Conservation (phyloP, 768 basidiomycete species). For the Amanita phalloides region DNA sequence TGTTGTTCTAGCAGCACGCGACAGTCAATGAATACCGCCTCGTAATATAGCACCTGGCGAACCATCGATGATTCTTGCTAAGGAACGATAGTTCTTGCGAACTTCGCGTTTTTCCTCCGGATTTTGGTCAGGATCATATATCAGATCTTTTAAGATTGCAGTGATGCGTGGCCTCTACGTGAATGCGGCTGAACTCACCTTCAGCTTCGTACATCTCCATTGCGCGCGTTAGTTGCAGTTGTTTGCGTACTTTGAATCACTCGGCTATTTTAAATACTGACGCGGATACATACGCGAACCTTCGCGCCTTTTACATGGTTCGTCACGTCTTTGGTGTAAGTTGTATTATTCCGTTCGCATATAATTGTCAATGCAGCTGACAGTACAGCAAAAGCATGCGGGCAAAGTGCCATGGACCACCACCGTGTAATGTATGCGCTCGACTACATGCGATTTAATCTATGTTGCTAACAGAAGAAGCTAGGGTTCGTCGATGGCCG, state of each 20-base stretch:
- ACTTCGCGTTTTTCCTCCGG: conserved; percentile 68
- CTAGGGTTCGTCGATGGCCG: conserved; percentile 37
- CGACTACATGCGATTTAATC: background rate
- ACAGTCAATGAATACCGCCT: background rate
- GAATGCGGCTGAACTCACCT: background rate
- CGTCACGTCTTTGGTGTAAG: conserved; percentile 6
- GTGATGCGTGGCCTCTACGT: background rate
- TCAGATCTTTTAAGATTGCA: conserved; percentile 18
- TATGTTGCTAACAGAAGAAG: background rate
- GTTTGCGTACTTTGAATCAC: background rate
- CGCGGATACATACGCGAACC: background rate
- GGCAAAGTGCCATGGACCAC: conserved; percentile 57
- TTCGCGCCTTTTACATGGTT: conserved; percentile 8
- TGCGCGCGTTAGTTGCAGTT: background rate
- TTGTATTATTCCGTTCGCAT: background rate
- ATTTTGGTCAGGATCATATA: conserved; percentile 81
- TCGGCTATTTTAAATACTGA: background rate
- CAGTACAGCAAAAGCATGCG: conserved; percentile 67
- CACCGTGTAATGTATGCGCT: conserved; percentile 37
- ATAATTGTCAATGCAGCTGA: background rate
- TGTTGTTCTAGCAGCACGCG: conserved; percentile 26
- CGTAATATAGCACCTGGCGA: conserved; percentile 10
- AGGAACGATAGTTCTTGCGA: conserved; percentile 60
- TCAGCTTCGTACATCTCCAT: background rate
- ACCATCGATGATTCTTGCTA: conserved; percentile 61